These are phyloP conservation scores for Suhomyces sp. DNA, from an alignment of 805 yeast species.

Conservation along the genomic window DNA sequence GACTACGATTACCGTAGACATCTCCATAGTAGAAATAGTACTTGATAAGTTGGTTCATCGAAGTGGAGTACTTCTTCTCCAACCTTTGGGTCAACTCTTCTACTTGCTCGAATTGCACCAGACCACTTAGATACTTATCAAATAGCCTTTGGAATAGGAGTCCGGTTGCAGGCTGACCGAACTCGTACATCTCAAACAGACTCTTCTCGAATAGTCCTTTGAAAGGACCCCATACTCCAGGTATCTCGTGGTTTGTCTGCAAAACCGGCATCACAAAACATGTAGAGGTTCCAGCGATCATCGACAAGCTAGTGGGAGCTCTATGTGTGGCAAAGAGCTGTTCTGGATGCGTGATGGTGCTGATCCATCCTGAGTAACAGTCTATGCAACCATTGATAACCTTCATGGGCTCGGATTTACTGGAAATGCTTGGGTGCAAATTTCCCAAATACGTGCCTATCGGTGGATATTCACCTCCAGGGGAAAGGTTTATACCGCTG, in stretches of 20 bases:
- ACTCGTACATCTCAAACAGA: constrained; percentile 41
- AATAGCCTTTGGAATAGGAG: constrained; percentile 48
- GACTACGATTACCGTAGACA: constrained; percentile 57
- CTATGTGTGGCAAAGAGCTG: background rate
- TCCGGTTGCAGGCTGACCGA: constrained; percentile 62
- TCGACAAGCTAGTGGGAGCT: constrained; percentile 23
- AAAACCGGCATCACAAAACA: constrained; percentile 39
- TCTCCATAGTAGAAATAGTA: constrained; percentile 52
- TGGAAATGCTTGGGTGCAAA: constrained; percentile 5
- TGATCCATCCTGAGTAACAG: constrained; percentile 55
- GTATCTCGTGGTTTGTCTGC: constrained; percentile 8
- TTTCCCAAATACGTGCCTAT: constrained; percentile 16
- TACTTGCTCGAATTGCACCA: constrained; percentile 1
- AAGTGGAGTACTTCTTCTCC: constrained; percentile 16
- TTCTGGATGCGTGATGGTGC: constrained; percentile 26
- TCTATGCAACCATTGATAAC: constrained; percentile 54
- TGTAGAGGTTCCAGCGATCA: constrained; percentile 65
- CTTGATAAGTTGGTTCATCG: constrained; percentile 25
- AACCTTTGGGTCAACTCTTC: constrained; percentile 20
- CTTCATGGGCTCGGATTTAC: constrained; percentile 4
- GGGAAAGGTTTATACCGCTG: constrained; percentile 15
- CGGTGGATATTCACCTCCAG: constrained; percentile 11
- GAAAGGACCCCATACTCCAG: constrained; percentile 65
- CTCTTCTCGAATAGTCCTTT: constrained; percentile 25
- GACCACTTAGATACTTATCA: constrained; percentile 17